Conservation (phyloP, 257 asterid species). For the Ocimum tenuiflorum region DNA sequence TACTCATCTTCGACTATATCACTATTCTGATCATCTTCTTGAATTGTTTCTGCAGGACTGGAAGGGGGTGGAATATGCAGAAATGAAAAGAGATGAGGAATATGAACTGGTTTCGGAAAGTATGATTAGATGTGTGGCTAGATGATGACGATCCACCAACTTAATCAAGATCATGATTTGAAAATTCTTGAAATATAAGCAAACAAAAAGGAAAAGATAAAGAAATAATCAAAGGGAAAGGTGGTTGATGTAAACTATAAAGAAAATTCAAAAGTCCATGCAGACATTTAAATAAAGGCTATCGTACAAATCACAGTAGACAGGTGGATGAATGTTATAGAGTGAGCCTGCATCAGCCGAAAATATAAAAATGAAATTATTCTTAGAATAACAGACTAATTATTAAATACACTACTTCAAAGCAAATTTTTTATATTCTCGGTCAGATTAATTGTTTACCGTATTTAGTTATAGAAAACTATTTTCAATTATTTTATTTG, state of each 20-base stretch:
- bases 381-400: too few relatives aligned
- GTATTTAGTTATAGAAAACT: too few relatives aligned
- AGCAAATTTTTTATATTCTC: too few relatives aligned
- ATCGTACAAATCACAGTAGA: not conserved
- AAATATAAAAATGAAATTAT: too few relatives aligned
- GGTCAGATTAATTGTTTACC: too few relatives aligned
- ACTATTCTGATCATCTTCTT: constrained; percentile 1
- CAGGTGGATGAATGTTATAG: constrained; percentile 17
- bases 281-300: not conserved
- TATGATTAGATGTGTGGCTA: not conserved
- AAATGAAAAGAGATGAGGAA: not conserved
- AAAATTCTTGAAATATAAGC: constrained; percentile 24
- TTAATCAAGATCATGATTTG: not conserved
- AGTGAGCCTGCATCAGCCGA: not conserved
- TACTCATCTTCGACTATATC: constrained; percentile 15
- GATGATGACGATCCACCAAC: constrained; percentile 12
- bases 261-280: not conserved
- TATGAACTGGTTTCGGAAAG: not conserved
- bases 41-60: not conserved
- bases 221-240: not conserved
- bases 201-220: not conserved
- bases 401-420: too few relatives aligned
- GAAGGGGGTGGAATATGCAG: not conserved
- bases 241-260: not conserved
- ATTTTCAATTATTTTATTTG: too few relatives aligned